phyloP scores from a whole-genome alignment of 2,329 filamentous ascomycete genomes.

The Neoscytalidium dimidiatum region DNA sequence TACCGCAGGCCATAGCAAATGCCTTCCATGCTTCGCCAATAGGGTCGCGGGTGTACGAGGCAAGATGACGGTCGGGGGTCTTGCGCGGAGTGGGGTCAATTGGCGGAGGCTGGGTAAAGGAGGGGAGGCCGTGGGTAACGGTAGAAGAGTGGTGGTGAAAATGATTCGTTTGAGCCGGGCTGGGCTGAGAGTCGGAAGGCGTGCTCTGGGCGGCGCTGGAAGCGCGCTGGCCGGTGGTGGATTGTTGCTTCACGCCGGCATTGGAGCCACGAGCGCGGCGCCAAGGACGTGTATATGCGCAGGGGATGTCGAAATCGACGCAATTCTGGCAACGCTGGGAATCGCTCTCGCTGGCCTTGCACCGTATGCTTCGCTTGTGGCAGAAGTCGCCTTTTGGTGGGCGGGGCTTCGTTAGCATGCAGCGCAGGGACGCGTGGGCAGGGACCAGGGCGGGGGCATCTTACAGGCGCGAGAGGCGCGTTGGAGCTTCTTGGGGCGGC shows the following conservation, averaged over 20 bases:
- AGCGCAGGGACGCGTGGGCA: neutral
- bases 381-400: constrained; percentile 56
- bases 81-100: constrained; percentile 9
- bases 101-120: neutral
- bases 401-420: neutral
- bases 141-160: neutral
- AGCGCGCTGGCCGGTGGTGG: neutral
- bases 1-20: constrained; percentile 41
- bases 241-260: neutral
- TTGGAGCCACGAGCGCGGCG: constrained; percentile 31
- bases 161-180: neutral
- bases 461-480: constrained; percentile 37
- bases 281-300: constrained; percentile 50
- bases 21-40: constrained; percentile 41
- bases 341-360: constrained; percentile 40
- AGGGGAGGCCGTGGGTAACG: neutral
- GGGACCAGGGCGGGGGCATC: neutral
- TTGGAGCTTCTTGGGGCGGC: constrained; percentile 37
- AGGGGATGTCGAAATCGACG: constrained; percentile 51
- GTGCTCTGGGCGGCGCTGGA: constrained; percentile 1
- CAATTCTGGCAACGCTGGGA: constrained; percentile 51
- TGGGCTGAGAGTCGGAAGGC: constrained; percentile 6
- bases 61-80: constrained; percentile 21
- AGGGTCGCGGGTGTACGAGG: constrained; percentile 23
- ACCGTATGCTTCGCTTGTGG: constrained; percentile 51